Percentiles rank a stretch among this genome's conserved stretches.
Evolutionary conservation across 2,329 filamentous ascomycete genomes (phyloP).

Genomic region (Thielaviopsis punctulata): DNA sequence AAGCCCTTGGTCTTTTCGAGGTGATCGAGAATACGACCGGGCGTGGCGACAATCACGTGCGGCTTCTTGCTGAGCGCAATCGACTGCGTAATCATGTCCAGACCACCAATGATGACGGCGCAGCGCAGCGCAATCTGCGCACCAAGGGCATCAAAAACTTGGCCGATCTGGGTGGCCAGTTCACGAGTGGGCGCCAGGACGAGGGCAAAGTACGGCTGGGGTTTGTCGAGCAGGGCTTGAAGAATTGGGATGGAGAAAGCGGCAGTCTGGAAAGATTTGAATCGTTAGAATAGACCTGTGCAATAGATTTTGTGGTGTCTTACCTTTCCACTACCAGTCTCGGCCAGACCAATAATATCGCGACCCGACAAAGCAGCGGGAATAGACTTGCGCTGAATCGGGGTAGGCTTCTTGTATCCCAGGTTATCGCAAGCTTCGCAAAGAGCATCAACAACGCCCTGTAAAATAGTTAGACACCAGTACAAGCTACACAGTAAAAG

Average conservation of each 20-base stretch:
- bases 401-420: conserved; percentile 71
- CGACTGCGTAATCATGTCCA: conserved; percentile 86
- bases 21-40: conserved; percentile 77
- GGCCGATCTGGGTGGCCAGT: conserved; percentile 76
- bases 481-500: neutral
- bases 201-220: conserved; percentile 71
- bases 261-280: conserved; percentile 41
- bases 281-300: neutral
- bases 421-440: conserved; percentile 75
- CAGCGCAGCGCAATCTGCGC: conserved; percentile 75
- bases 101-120: conserved; percentile 74
- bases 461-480: conserved; percentile 4
- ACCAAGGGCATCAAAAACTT: conserved; percentile 75
- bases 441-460: conserved; percentile 71
- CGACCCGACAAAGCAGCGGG: conserved; percentile 61
- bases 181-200: conserved; percentile 87
- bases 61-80: conserved; percentile 93
- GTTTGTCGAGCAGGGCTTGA: conserved; percentile 76
- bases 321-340: conserved; percentile 78
- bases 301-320: neutral
- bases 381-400: conserved; percentile 76
- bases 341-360: conserved; percentile 84
- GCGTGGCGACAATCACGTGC: conserved; percentile 84
- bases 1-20: conserved; percentile 96
- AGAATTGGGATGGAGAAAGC: conserved; percentile 89